Conservation (phyloP, 1,139 yeast genomes). For the Yamadazyma atlantica region DNA sequence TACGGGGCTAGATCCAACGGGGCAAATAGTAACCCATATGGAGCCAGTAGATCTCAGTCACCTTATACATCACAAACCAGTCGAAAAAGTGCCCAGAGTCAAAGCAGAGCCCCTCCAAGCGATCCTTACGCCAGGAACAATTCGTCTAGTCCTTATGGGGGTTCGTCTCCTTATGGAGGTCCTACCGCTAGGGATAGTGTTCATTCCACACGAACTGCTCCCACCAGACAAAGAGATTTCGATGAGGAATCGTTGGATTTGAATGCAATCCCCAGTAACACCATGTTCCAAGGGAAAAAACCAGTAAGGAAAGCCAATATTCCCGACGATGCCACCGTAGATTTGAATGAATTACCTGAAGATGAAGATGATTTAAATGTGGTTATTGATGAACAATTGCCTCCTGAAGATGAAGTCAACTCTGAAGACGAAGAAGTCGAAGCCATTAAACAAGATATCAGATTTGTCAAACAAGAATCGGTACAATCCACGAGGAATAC, state of each 20-base stretch:
- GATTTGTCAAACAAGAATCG: constrained; percentile 85
- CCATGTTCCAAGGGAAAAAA: constrained; percentile 25
- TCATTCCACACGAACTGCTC: neutral
- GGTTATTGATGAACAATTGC: constrained; percentile 42
- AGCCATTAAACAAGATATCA: constrained; percentile 78
- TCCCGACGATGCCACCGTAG: constrained; percentile 23
- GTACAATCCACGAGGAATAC: constrained; percentile 86
- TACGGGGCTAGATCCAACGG: too few species aligned
- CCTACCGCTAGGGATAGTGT: neutral
- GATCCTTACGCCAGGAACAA: neutral
- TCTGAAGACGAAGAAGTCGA: constrained; percentile 87
- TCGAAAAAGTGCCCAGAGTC: neutral
- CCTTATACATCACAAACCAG: neutral
- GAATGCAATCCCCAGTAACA: constrained; percentile 41
- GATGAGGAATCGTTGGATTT: constrained; percentile 42
- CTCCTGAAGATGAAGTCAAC: constrained; percentile 47
- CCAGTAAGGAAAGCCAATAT: constrained; percentile 26
- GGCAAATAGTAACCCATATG: constrained; percentile 2
- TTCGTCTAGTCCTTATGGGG: neutral
- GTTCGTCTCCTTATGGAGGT: constrained; percentile 2
- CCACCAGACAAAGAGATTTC: constrained; percentile 8
- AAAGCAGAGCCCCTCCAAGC: too few species aligned
- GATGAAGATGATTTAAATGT: constrained; percentile 38
- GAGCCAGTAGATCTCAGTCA: constrained; percentile 1
- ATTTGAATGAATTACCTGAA: constrained; percentile 38